Evolutionary conservation across 345 rosid genomes (phyloP), one percentile per base, ranked within the genome.

Genomic region (Citropsis articulata): DNA sequence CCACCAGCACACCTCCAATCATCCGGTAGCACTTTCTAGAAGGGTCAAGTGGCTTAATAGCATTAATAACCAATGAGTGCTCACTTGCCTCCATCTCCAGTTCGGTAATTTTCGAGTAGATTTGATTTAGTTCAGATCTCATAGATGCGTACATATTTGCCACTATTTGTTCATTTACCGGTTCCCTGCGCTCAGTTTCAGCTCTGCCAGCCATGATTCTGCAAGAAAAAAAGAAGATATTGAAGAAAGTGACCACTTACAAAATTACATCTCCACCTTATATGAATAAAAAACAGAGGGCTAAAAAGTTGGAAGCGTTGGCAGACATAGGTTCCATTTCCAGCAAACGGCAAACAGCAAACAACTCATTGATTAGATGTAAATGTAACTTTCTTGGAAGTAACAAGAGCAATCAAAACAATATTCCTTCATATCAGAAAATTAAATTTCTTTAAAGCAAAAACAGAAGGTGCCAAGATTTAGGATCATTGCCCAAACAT

Each of bases 31-130:
- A 96, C 65, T 92, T 86, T 78, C 98, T 88, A 0, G 94, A 86
- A 38, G 84, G 97, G 74, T 92, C 97, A 1, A 94, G 97, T 3
- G 98, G 98, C 78, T 90, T 92, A 69, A 96, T 90, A 22, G 98
- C 97, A 80, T 87, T 94, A 42, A 91, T 90, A 73, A 96, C 98
- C 75, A 94, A 84, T 1, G 95, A 84, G 78, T 96, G 97, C 85
- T 96, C 98, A 42, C 97, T 92, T 40, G 85, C 94, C 84, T 91
- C 98, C 98, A 95, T 91, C 91, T 95, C 99, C 79, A 93, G 90
- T 45, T 95, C 98, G 0, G 97, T 95, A 60, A 95, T 91, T 87
- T 95, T 95, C 0, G 98, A 90, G 83, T 92, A 93, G 77, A 95
- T 90, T 77, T 95, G 99, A 80, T 90, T 95, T 12, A 93, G 90